phyloP scores from a whole-genome alignment of 2,329 filamentous ascomycete species.

The Penicillium sp. region DNA sequence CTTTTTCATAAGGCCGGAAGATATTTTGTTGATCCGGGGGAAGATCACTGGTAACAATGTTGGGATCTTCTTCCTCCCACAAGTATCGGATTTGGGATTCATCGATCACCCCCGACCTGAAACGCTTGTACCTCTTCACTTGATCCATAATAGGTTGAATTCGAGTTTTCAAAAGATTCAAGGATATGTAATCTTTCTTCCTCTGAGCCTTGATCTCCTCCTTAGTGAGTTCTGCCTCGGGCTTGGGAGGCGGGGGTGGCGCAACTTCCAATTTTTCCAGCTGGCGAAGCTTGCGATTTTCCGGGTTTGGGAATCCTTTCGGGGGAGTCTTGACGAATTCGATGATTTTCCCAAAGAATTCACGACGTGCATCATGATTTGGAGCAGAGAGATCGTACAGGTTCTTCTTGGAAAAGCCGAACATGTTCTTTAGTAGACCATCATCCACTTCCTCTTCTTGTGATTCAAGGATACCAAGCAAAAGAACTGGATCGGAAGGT shows the following conservation, averaged over 20 bases:
- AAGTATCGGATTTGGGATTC: conserved; percentile 74
- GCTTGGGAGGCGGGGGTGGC: conserved; percentile 65
- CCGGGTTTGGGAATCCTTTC: conserved; percentile 79
- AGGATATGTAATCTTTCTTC: conserved; percentile 75
- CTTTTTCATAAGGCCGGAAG: conserved; percentile 73
- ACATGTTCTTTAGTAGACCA: conserved; percentile 71
- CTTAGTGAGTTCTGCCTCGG: conserved; percentile 63
- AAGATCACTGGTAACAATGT: conserved; percentile 59
- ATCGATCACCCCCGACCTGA: conserved; percentile 75
- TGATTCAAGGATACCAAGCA: conserved; percentile 80
- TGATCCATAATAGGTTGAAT: conserved; percentile 97
- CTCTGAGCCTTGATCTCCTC: conserved; percentile 77
- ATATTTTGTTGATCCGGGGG: conserved; percentile 57
- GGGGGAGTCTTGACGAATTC: conserved; percentile 76
- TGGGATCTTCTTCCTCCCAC: conserved; percentile 77
- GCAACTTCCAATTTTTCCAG: conserved; percentile 75
- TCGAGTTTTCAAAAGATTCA: conserved; percentile 83
- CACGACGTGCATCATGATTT: conserved; percentile 59
- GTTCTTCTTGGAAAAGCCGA: conserved; percentile 81
- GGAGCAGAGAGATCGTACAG: conserved; percentile 69
- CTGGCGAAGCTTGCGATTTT: conserved; percentile 80
- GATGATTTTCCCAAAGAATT: conserved; percentile 76
- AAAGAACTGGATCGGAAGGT: conserved; percentile 84
- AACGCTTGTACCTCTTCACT: conserved; percentile 90
- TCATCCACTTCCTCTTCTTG: conserved; percentile 60